phyloP scores from a whole-genome alignment of 73 alveolate genomes.

The Symbiodinium natans region DNA sequence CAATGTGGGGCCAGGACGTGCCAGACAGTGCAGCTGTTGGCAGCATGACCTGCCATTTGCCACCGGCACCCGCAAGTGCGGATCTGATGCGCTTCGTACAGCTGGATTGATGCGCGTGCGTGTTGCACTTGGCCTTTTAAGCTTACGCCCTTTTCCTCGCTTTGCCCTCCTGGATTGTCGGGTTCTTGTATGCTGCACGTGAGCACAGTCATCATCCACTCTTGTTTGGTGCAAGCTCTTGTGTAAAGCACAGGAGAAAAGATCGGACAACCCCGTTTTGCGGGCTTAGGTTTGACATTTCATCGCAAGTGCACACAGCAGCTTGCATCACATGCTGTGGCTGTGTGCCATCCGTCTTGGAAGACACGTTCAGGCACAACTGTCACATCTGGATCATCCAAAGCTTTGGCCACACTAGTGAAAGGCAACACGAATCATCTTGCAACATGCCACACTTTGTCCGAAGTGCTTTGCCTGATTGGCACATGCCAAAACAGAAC shows the following conservation, averaged over 20 bases:
- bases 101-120: too few relatives aligned
- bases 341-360: constrained; percentile 75
- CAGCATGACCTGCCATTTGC: constrained; percentile 41
- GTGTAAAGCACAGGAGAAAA: neutral
- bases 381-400: neutral
- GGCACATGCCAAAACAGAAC: too few relatives aligned
- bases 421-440: neutral
- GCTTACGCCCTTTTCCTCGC: neutral
- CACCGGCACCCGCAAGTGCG: neutral
- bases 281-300: too few relatives aligned
- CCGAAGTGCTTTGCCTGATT: neutral
- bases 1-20: constrained; percentile 3
- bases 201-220: neutral
- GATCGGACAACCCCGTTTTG: neutral
- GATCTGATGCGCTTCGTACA: too few relatives aligned
- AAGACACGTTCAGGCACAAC: constrained; percentile 46
- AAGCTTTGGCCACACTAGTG: neutral
- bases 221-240: neutral
- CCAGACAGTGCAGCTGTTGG: constrained; percentile 52
- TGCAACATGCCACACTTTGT: neutral
- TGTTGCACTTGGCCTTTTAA: too few relatives aligned
- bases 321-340: neutral
- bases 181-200: neutral
- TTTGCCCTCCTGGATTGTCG: neutral
- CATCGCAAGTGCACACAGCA: neutral